Conservation (phyloP, 129 eudicot genomes). For the Lactuca sativa region DNA sequence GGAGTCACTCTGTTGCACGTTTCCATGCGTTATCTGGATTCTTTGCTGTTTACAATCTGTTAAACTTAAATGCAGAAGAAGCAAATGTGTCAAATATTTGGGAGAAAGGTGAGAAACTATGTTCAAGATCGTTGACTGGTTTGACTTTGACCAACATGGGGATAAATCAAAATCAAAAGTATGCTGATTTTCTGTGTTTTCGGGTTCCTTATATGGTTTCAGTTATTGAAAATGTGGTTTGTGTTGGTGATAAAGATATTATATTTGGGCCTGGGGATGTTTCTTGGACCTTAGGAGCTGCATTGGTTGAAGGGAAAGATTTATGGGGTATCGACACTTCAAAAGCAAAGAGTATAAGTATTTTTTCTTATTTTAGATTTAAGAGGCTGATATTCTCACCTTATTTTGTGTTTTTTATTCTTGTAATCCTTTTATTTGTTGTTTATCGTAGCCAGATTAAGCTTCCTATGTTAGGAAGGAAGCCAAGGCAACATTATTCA, state of each 20-base stretch:
- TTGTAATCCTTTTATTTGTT: conserved; percentile 42
- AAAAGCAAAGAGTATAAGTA: conserved; percentile 20
- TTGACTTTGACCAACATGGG: conserved; percentile 29
- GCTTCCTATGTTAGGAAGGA: conserved; percentile 75
- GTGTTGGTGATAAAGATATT: conserved; percentile 55
- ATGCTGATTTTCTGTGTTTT: conserved; percentile 59
- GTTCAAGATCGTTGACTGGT: conserved; percentile 54
- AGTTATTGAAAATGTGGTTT: conserved; percentile 61
- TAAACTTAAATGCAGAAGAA: conserved; percentile 51
- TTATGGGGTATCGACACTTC: conserved; percentile 29
- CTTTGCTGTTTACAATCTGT: conserved; percentile 62
- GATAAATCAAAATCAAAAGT: conserved; percentile 31
- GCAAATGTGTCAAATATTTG: conserved; percentile 60
- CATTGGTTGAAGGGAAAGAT: conserved; percentile 65
- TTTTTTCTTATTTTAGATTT: conserved; percentile 21
- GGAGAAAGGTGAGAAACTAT: conserved; percentile 61
- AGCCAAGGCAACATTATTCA: conserved; percentile 39
- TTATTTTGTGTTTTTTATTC: conserved; percentile 47
- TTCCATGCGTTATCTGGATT: conserved; percentile 90
- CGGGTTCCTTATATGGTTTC: conserved; percentile 70
- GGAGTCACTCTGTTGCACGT: conserved; percentile 36
- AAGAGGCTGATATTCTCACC: conserved; percentile 45
- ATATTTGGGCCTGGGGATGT: conserved; percentile 82
- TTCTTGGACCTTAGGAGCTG: conserved; percentile 94
- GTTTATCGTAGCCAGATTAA: conserved; percentile 71